A percentile compares a stretch with the other conserved stretches of the same genome.
Conservation (phyloP, 495 filamentous ascomycete species). For the Umbilicaria muhlenbergii region DNA sequence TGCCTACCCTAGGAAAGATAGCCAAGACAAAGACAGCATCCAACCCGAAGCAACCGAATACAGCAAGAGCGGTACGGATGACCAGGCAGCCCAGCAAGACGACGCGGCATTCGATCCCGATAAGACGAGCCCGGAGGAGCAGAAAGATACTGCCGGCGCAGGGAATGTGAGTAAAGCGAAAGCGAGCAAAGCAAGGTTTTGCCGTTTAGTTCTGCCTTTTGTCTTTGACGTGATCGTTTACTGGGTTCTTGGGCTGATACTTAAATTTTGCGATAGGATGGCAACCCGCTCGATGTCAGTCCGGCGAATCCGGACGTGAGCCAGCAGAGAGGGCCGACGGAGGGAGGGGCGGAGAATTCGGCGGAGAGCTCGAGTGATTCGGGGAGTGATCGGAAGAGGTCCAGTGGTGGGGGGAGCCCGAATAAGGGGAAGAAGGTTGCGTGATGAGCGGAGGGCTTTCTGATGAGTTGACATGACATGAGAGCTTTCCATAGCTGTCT, state of each 20-base stretch:
- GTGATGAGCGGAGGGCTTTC: slow-evolving; percentile 4
- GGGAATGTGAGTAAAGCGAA: slow-evolving; percentile 5
- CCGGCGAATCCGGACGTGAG: slow-evolving; percentile 45
- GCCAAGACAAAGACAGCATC: slow-evolving; percentile 36
- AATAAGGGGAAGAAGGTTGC: slow-evolving; percentile 26
- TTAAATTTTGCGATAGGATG: slow-evolving; percentile 4
- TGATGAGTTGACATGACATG: too few species aligned
- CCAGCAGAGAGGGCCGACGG: slow-evolving; percentile 24
- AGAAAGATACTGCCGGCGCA: slow-evolving; percentile 25
- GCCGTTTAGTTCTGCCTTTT: background rate
- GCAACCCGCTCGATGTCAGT: slow-evolving; percentile 41
- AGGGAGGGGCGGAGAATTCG: slow-evolving; percentile 30
- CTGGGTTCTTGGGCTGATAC: too few species aligned
- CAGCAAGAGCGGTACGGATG: slow-evolving; percentile 41
- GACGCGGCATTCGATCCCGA: slow-evolving; percentile 42
- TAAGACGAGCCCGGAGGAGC: slow-evolving; percentile 38
- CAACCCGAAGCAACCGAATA: slow-evolving; percentile 40
- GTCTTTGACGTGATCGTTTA: too few species aligned
- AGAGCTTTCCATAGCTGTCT: too few species aligned
- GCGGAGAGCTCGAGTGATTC: slow-evolving; percentile 13
- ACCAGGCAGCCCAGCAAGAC: slow-evolving; percentile 29
- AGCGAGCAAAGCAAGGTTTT: too few species aligned
- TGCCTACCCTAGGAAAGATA: slow-evolving; percentile 19
- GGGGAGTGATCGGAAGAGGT: slow-evolving; percentile 21
- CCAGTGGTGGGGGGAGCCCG: slow-evolving; percentile 31